A percentile compares a stretch with the other conserved stretches of the same genome.
phyloP scores from a whole-genome alignment of 176 grass and related monocot genomes.

The Zoysia japonica region DNA sequence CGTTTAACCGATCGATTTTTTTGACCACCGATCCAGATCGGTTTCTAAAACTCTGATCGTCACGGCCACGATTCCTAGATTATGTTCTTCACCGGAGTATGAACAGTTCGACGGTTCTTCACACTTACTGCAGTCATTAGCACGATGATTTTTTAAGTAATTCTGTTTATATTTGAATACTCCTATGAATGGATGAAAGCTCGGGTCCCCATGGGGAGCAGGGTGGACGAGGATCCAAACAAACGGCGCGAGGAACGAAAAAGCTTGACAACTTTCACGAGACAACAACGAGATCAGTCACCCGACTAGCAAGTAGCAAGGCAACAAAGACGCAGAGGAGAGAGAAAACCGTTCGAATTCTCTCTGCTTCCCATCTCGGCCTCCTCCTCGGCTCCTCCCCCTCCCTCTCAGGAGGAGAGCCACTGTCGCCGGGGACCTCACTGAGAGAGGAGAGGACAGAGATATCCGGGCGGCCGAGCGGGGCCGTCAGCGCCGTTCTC shows the following conservation, averaged over 20 bases:
- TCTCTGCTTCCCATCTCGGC: conserved; percentile 13
- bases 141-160: not conserved
- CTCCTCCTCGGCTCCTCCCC: conserved; percentile 10
- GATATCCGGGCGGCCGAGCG: conserved; percentile 26
- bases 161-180: not conserved
- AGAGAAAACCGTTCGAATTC: conserved; percentile 70
- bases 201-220: no score
- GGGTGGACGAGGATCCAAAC: not conserved
- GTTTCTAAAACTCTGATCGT: no score
- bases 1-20: no score
- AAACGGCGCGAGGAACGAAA: conserved; percentile 18
- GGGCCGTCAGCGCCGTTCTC: not conserved
- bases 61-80: no score
- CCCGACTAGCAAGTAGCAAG: not conserved
- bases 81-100: no score
- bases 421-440: not conserved
- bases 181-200: no score
- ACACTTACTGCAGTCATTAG: no score
- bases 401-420: not conserved
- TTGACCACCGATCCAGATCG: no score
- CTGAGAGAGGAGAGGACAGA: conserved; percentile 13
- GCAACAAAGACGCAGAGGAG: conserved; percentile 36
- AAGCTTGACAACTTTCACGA: conserved; percentile 22
- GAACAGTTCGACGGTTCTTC: no score
- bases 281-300: not conserved